These are phyloP conservation scores for Neonothopanus nambi DNA, from an alignment of 1,284 basidiomycete species.

Conservation along the genomic window DNA sequence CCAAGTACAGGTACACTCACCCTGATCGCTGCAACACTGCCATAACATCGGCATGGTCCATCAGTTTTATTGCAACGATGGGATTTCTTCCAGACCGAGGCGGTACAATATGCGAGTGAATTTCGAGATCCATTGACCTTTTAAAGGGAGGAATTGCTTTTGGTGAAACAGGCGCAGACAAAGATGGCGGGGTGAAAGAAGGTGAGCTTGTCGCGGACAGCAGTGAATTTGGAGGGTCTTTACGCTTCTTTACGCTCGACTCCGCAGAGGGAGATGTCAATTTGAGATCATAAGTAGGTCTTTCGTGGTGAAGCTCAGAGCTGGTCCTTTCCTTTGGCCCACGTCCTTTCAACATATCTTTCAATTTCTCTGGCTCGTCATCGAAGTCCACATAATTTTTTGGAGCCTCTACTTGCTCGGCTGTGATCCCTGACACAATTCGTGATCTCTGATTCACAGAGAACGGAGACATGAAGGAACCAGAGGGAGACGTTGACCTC, in stretches of 20 bases:
- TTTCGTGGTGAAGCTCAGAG: constrained; percentile 16
- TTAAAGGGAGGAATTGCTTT: constrained; percentile 18
- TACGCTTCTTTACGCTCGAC: constrained; percentile 28
- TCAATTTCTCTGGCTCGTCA: constrained; percentile 72
- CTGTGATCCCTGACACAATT: constrained; percentile 66
- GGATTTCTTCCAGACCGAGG: constrained; percentile 38
- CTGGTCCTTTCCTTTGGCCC: constrained; percentile 42
- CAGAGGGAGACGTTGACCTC: constrained; percentile 35
- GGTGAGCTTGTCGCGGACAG: constrained; percentile 49
- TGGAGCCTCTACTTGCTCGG: constrained; percentile 67
- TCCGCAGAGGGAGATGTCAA: constrained; percentile 26
- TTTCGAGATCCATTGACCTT: constrained; percentile 28
- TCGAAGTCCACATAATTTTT: constrained; percentile 79
- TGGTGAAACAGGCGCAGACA: constrained; percentile 47
- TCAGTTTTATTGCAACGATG: constrained; percentile 6
- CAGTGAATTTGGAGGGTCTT: constrained; percentile 38
- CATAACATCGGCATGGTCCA: constrained; percentile 5
- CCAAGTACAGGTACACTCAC: constrained; percentile 32
- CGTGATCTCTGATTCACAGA: constrained; percentile 46
- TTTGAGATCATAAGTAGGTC: constrained; percentile 4
- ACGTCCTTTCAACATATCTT: constrained; percentile 63
- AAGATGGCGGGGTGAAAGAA: constrained; percentile 36
- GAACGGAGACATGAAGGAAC: constrained; percentile 34
- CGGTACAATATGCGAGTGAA: constrained; percentile 56
- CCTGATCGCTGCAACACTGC: constrained; percentile 38